phyloP scores from a whole-genome alignment of 768 basidiomycete genomes.

The Cystobasidium onofrii region DNA sequence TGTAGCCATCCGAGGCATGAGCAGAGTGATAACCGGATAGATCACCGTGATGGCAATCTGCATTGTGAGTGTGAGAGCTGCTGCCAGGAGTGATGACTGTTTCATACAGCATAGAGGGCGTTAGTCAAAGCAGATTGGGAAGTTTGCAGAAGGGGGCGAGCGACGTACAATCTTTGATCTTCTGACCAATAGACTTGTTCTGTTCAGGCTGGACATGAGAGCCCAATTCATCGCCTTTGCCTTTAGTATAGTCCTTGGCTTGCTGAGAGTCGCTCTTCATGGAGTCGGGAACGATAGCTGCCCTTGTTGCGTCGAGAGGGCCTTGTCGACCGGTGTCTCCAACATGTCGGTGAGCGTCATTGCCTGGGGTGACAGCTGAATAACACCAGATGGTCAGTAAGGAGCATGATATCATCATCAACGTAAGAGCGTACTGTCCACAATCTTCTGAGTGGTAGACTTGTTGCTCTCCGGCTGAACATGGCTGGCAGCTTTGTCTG shows the following conservation, averaged over 20 bases:
- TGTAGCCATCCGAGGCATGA: background rate
- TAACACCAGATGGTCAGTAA: background rate
- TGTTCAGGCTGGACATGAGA: background rate
- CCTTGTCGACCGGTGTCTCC: slow-evolving; percentile 4
- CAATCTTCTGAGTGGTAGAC: slow-evolving; percentile 24
- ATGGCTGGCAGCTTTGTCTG: slow-evolving; percentile 12
- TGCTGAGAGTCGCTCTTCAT: background rate
- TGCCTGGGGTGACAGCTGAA: slow-evolving; percentile 18
- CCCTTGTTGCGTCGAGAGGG: background rate
- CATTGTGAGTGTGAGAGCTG: background rate
- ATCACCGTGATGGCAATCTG: background rate
- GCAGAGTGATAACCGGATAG: background rate
- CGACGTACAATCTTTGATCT: slow-evolving; percentile 13
- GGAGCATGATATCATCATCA: background rate
- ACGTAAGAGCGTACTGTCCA: background rate
- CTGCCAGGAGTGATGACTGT: background rate
- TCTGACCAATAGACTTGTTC: slow-evolving; percentile 8
- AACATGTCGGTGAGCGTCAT: slow-evolving; percentile 12
- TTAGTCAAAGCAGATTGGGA: too few species aligned
- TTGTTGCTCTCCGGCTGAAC: slow-evolving; percentile 22
- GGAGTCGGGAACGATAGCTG: slow-evolving; percentile 1
- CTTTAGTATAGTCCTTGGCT: slow-evolving; percentile 3
- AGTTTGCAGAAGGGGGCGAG: too few species aligned
- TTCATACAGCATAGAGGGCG: background rate
- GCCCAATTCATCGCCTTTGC: background rate